Evolutionary conservation across 768 basidiomycete genomes (phyloP).

Genomic region (Tylopilus sp.): DNA sequence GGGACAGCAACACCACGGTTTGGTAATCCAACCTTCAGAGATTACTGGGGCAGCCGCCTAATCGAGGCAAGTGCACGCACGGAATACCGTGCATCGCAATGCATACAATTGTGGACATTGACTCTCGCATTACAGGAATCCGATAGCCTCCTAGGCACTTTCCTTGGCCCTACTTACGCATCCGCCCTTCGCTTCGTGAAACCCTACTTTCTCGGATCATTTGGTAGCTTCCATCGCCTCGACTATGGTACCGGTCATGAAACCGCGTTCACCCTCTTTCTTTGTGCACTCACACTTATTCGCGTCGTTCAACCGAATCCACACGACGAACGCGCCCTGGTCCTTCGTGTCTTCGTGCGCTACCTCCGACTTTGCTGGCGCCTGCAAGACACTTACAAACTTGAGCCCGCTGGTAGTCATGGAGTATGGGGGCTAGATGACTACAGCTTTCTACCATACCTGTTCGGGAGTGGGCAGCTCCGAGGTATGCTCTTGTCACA

Average conservation of each 20-base stretch:
- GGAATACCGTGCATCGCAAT: not conserved
- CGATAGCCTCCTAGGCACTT: constrained; percentile 43
- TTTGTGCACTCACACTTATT: constrained; percentile 67
- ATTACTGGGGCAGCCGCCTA: constrained; percentile 70
- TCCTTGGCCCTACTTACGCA: constrained; percentile 46
- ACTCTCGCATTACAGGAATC: constrained; percentile 40
- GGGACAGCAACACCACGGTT: constrained; percentile 64
- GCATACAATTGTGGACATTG: not conserved
- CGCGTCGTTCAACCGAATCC: constrained; percentile 58
- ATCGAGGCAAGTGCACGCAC: constrained; percentile 55
- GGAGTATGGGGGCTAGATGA: constrained; percentile 99
- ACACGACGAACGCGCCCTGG: constrained; percentile 58
- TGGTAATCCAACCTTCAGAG: constrained; percentile 88
- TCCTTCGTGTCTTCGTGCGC: constrained; percentile 63
- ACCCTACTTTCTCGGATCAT: constrained; percentile 78
- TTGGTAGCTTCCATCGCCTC: constrained; percentile 87
- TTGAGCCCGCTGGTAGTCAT: constrained; percentile 96
- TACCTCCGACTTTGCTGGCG: constrained; percentile 83
- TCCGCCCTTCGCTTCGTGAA: constrained; percentile 59
- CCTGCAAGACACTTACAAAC: constrained; percentile 82
- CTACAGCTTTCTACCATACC: constrained; percentile 82
- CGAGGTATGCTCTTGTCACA: constrained; percentile 47
- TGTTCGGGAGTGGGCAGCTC: constrained; percentile 89
- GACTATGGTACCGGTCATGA: constrained; percentile 99
- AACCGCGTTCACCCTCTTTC: constrained; percentile 77